phyloP scores from a whole-genome alignment of 352 stramenopile species.

The Globisporangium irregulare region DNA sequence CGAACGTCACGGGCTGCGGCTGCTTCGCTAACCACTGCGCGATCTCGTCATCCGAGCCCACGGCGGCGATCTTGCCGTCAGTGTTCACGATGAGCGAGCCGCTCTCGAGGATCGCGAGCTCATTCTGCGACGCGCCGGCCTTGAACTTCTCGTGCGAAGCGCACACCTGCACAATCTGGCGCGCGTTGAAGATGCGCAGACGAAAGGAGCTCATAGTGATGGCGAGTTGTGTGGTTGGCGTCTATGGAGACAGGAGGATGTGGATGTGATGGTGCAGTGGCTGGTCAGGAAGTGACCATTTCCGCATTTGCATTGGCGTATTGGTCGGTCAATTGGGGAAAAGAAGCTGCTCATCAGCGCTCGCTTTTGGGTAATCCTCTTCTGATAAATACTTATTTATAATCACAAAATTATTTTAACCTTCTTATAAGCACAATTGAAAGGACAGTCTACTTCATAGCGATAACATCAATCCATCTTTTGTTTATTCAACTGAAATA shows the following conservation, averaged over 20 bases:
- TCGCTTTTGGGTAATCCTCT: conserved; percentile 1
- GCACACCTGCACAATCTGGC: conserved; percentile 76
- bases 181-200: conserved; percentile 58
- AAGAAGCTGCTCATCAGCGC: conserved; percentile 1
- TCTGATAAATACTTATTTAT: background rate
- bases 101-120: conserved; percentile 56
- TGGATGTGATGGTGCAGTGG: background rate
- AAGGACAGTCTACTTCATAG: background rate
- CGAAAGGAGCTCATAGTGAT: conserved; percentile 65
- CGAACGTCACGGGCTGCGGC: conserved; percentile 63
- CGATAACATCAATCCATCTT: no score
- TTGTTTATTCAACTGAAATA: background rate
- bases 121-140: conserved; percentile 52
- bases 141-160: conserved; percentile 61
- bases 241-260: background rate
- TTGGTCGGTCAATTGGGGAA: background rate
- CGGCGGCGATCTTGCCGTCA: conserved; percentile 53
- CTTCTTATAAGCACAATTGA: background rate
- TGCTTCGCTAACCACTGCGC: conserved; percentile 50
- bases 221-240: conserved; percentile 21
- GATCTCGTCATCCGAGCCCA: conserved; percentile 56
- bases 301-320: background rate
- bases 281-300: background rate
- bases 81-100: conserved; percentile 58
- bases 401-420: background rate